A percentile compares a stretch with the other conserved stretches of the same genome.
Conservation (phyloP, 2,329 filamentous ascomycete species). For the Hypoxylon sp. region DNA sequence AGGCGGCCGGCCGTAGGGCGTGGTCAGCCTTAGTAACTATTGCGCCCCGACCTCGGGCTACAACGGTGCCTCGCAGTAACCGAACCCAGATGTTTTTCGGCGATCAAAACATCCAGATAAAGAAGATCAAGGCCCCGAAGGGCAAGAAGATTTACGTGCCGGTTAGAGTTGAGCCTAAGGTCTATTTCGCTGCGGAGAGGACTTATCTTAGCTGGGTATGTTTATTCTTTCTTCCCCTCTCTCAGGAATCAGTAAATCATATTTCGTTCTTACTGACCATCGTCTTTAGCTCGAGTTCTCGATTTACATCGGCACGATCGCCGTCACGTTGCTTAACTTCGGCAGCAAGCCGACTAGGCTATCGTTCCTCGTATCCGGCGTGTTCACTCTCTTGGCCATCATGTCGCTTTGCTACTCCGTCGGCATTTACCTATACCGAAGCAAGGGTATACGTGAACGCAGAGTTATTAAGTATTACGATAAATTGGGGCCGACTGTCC, state of each 20-base stretch:
- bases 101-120: conserved; percentile 67
- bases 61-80: conserved; percentile 71
- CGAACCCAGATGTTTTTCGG: conserved; percentile 69
- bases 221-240: conserved; percentile 60
- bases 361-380: conserved; percentile 78
- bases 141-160: conserved; percentile 97
- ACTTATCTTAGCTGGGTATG: conserved; percentile 94
- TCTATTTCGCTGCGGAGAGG: conserved; percentile 95
- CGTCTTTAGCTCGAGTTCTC: conserved; percentile 86
- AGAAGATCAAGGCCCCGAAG: conserved; percentile 79
- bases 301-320: conserved; percentile 92
- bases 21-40: conserved; percentile 64
- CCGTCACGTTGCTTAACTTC: conserved; percentile 87
- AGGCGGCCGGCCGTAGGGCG: conserved; percentile 60
- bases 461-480: conserved; percentile 94
- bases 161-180: conserved; percentile 95
- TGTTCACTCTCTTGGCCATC: conserved; percentile 87
- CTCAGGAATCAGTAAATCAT: background rate
- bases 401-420: conserved; percentile 86
- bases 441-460: conserved; percentile 84
- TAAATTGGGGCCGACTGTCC: conserved; percentile 82
- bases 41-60: conserved; percentile 68
- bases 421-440: conserved; percentile 88
- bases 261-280: conserved; percentile 8
- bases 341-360: conserved; percentile 69